phyloP scores from a whole-genome alignment of 768 basidiomycete species.

The Saitozyma podzolica region DNA sequence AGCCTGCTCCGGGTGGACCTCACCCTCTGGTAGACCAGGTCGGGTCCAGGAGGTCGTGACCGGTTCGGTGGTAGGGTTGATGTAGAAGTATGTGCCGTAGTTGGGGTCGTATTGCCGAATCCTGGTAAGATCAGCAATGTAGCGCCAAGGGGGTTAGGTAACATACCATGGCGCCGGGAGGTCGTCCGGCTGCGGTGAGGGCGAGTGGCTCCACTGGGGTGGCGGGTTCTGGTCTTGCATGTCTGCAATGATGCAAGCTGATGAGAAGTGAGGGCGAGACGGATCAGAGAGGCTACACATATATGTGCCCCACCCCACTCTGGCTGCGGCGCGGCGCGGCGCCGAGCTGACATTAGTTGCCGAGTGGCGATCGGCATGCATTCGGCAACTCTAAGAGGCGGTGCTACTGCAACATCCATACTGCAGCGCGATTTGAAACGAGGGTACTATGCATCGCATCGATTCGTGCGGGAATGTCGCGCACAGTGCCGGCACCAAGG shows the following conservation, averaged over 20 bases:
- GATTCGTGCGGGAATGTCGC: too few relatives aligned
- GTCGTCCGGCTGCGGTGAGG: constrained; percentile 3
- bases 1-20: constrained; percentile 31
- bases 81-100: constrained; percentile 31
- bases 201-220: background rate
- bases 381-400: too few relatives aligned
- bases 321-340: too few relatives aligned
- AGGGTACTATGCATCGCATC: too few relatives aligned
- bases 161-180: constrained; percentile 15
- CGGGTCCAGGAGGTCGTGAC: constrained; percentile 34
- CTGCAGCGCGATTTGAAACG: too few relatives aligned
- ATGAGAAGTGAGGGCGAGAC: background rate
- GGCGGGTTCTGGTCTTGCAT: background rate
- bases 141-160: background rate
- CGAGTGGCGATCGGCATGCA: too few relatives aligned
- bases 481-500: too few relatives aligned
- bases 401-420: too few relatives aligned
- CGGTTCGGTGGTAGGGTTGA: constrained; percentile 34
- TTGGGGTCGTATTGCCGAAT: constrained; percentile 31
- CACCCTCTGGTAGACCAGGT: constrained; percentile 16
- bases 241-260: background rate
- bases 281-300: background rate
- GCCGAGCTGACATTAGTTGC: too few relatives aligned
- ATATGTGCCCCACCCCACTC: background rate
- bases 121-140: constrained; percentile 12